phyloP scores from a whole-genome alignment of 192 early-diverging fungal species.

The Paraglomus occultum region DNA sequence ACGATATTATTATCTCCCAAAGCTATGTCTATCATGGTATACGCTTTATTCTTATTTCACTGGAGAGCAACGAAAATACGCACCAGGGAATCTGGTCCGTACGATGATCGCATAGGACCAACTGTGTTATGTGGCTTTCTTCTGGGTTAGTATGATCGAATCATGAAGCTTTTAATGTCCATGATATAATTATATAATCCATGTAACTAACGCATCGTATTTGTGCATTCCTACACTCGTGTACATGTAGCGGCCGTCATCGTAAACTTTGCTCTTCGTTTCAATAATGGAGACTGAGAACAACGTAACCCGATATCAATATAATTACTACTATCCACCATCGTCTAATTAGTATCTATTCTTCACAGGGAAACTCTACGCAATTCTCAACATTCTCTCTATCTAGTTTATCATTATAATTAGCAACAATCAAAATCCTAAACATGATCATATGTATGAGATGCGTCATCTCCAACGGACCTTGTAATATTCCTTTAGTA shows the following conservation, averaged over 20 bases:
- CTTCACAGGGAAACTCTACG: no score
- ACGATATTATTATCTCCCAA: background rate
- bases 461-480: no score
- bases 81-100: slow-evolving; percentile 64
- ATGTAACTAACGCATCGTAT: background rate
- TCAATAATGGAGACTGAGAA: background rate
- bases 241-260: slow-evolving; percentile 7
- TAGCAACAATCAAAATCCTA: no score
- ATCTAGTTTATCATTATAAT: no score
- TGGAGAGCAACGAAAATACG: slow-evolving; percentile 70
- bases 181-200: background rate
- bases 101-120: slow-evolving; percentile 75
- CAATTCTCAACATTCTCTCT: no score
- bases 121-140: slow-evolving; percentile 67
- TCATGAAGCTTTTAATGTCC: background rate
- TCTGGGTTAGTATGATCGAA: slow-evolving; percentile 32
- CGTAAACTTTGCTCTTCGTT: slow-evolving; percentile 23
- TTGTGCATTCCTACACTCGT: background rate
- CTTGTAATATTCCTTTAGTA: no score
- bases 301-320: no score
- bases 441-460: no score
- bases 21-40: slow-evolving; percentile 75
- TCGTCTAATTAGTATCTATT: no score
- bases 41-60: slow-evolving; percentile 74
- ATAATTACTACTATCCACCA: no score